These are phyloP conservation scores for Poa pratensis DNA, from an alignment of 176 grass and related monocot species.

Conservation along the genomic window DNA sequence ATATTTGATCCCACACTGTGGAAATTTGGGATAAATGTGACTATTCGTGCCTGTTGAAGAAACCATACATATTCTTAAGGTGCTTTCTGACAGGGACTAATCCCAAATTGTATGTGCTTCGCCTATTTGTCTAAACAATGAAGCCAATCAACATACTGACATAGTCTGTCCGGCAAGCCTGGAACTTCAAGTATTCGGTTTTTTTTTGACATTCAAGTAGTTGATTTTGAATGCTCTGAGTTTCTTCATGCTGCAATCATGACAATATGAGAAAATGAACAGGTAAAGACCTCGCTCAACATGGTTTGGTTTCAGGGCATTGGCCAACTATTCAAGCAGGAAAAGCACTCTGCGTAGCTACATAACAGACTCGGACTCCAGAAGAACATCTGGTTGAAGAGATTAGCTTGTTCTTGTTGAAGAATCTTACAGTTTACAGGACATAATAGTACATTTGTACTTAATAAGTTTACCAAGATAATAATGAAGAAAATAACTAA, in stretches of 20 bases:
- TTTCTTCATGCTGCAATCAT: slow-evolving; percentile 12
- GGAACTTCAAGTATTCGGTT: not conserved
- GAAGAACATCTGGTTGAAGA: not conserved
- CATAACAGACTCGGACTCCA: not conserved
- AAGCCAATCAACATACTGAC: not conserved
- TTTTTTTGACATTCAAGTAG: no score
- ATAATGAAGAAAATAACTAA: slow-evolving; percentile 24
- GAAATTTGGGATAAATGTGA: not conserved
- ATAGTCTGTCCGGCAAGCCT: not conserved
- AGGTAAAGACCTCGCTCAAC: not conserved
- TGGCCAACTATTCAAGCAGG: not conserved
- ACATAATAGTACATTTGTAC: not conserved
- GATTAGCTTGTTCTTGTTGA: not conserved
- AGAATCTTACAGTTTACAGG: slow-evolving; percentile 29
- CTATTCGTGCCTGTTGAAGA: not conserved
- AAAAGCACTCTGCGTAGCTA: not conserved
- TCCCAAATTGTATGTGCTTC: slow-evolving; percentile 17
- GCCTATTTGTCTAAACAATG: not conserved
- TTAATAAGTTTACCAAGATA: slow-evolving; percentile 14
- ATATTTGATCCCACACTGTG: not conserved
- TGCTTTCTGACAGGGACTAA: not conserved
- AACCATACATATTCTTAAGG: slow-evolving; percentile 20
- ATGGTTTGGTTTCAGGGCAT: not conserved
- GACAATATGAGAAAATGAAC: not conserved
- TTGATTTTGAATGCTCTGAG: not conserved